Base-by-base conservation (phyloP, 176 grass and related monocot genomes). In the Oryza rufipogon region DNA sequence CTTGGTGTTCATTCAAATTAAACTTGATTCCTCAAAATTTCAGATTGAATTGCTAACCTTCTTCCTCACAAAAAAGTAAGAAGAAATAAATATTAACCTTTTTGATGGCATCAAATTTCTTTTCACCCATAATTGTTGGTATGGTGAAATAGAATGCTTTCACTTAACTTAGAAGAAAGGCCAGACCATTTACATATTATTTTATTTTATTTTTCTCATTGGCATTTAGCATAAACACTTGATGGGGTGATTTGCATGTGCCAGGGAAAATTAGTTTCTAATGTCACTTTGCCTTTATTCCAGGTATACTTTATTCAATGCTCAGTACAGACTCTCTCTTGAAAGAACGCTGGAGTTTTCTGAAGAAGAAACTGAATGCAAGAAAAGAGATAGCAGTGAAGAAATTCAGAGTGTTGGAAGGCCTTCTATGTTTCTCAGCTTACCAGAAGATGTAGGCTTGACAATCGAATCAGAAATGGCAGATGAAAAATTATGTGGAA, bases 251-350 rank as follows among this genome's bases (percentile, higher is more conserved):
- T n/a, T 22, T 22, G 70, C 71, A 52, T 26, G 64, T 58, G 25
- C 68, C 1, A 17, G 39, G 32, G 3, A 87, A 81, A 23, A 85
- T 11, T 74, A 28, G n/a, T 66, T 0, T 68, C 15, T 48, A 34
- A 75, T 33, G 30, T 45, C 46, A 61, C 68, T 87, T 76, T 34
- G 23, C 63, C 52, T 34, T n/a, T 41, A 7, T 84, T 83, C 78
- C 91, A 98, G 95, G 80, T 98, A 98, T 79, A 95, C 95, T 65
- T 85, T 98, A 20, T 86, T 82, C 41, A 98, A 93, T 93, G 95
- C 95, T 77, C 92, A 95, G 85, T 95, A 93, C 80, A 93, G 87
- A 85, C 87, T 98, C 80, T 98, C 76, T 72, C 90, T 98, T 87
- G 91, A 98, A 91, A 89, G 92, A 83, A 93, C 77, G 32, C 82